phyloP scores from a whole-genome alignment of 192 early-diverging fungal genomes.

The Spizellomyces punctatus region DNA sequence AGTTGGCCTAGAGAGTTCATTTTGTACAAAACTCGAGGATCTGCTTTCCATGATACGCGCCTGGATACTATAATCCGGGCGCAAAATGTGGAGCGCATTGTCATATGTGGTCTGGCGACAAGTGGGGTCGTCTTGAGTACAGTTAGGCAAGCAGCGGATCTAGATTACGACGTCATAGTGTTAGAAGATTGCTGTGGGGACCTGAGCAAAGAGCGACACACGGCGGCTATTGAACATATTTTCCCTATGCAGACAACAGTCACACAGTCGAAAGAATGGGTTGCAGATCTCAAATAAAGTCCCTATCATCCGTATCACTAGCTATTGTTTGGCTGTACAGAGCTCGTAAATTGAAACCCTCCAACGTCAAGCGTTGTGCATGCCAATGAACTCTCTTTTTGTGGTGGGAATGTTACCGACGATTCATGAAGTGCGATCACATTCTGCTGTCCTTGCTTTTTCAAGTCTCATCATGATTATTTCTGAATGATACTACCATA shows the following conservation, averaged over 20 bases:
- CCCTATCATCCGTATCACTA: too few relatives aligned
- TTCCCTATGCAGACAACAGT: not conserved
- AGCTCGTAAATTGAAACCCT: too few relatives aligned
- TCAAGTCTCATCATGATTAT: too few relatives aligned
- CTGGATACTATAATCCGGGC: not conserved
- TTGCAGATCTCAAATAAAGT: not conserved
- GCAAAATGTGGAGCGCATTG: not conserved
- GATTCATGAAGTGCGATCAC: too few relatives aligned
- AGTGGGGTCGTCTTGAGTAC: not conserved
- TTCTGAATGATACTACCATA: too few relatives aligned
- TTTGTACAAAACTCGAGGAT: not conserved
- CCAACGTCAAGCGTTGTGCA: too few relatives aligned
- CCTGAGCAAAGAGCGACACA: not conserved
- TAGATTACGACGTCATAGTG: not conserved
- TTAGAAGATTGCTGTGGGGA: conserved; percentile 1
- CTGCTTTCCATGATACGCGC: not conserved
- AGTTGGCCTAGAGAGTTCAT: not conserved
- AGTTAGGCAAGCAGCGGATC: not conserved
- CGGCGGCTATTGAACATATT: not conserved
- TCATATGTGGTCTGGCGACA: not conserved
- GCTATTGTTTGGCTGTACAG: too few relatives aligned
- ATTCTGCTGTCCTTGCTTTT: too few relatives aligned
- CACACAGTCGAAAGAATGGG: not conserved
- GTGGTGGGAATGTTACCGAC: too few relatives aligned
- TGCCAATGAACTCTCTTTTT: too few relatives aligned